Conservation (phyloP, 768 basidiomycete genomes). For the Coprinopsis strossmayeri region DNA sequence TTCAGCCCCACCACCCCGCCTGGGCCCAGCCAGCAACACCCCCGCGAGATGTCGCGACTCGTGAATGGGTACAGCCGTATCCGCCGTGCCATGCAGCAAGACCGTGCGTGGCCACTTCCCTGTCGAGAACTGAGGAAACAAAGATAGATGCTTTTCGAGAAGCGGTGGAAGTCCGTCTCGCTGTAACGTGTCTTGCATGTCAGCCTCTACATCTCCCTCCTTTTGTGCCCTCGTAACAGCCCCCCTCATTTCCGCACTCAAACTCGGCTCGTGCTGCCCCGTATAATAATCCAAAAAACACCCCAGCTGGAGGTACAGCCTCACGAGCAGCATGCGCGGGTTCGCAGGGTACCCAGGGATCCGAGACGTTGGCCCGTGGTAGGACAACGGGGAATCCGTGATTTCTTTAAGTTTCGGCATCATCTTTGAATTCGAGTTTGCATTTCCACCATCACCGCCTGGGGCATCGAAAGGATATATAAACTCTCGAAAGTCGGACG, state of each 20-base stretch:
- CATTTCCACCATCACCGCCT: slow-evolving; percentile 12
- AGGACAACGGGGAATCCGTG: slow-evolving; percentile 40
- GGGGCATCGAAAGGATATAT: slow-evolving; percentile 28
- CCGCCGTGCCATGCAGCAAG: slow-evolving; percentile 40
- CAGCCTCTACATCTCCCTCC: not conserved
- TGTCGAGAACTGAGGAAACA: slow-evolving; percentile 40
- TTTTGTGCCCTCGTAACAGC: not conserved
- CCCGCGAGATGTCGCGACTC: slow-evolving; percentile 33
- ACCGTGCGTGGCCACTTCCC: slow-evolving; percentile 38
- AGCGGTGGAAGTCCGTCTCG: not conserved
- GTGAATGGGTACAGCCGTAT: slow-evolving; percentile 35
- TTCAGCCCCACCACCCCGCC: slow-evolving; percentile 21
- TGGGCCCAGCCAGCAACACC: too few relatives aligned
- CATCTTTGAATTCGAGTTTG: too few relatives aligned
- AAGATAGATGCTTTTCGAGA: slow-evolving; percentile 16
- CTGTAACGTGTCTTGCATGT: slow-evolving; percentile 8
- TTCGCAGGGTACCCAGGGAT: slow-evolving; percentile 58
- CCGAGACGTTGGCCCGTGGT: slow-evolving; percentile 34
- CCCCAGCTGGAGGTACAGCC: slow-evolving; percentile 57
- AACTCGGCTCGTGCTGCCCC: slow-evolving; percentile 35
- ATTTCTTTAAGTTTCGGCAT: too few relatives aligned
- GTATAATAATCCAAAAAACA: slow-evolving; percentile 54
- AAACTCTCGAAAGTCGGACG: slow-evolving; percentile 34
- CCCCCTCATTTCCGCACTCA: slow-evolving; percentile 36
- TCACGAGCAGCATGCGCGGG: slow-evolving; percentile 51